phyloP scores from a whole-genome alignment of 2,329 filamentous ascomycete genomes.

The Blastomyces gilchristii region DNA sequence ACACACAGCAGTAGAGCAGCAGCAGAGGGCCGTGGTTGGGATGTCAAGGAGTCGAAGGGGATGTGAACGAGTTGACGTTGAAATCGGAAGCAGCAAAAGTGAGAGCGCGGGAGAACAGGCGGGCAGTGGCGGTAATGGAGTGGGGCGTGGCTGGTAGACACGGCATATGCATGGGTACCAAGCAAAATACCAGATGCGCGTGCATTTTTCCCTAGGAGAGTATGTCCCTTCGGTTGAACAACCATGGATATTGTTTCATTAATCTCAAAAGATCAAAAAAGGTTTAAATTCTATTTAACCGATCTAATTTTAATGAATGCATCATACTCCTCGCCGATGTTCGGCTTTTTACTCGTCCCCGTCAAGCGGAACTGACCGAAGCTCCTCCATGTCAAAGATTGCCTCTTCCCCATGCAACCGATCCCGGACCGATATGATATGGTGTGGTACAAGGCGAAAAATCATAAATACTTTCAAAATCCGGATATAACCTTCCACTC shows the following conservation, averaged over 20 bases:
- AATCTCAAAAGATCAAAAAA: background rate
- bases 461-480: background rate
- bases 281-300: too few species aligned
- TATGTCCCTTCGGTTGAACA: background rate
- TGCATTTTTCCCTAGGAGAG: background rate
- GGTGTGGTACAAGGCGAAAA: background rate
- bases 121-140: background rate
- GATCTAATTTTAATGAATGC: background rate
- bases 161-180: background rate
- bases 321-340: background rate
- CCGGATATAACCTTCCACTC: background rate
- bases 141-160: background rate
- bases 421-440: background rate
- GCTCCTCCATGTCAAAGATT: background rate
- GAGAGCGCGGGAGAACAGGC: background rate
- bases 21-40: background rate
- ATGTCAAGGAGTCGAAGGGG: background rate
- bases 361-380: too few species aligned
- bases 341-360: background rate
- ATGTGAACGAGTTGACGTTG: background rate
- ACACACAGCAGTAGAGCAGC: background rate
- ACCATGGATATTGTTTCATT: background rate
- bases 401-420: background rate
- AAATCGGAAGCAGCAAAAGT: background rate
- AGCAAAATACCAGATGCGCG: too few species aligned